phyloP scores from a whole-genome alignment of 2,329 filamentous ascomycete species.

The Dactylellina cionopaga region DNA sequence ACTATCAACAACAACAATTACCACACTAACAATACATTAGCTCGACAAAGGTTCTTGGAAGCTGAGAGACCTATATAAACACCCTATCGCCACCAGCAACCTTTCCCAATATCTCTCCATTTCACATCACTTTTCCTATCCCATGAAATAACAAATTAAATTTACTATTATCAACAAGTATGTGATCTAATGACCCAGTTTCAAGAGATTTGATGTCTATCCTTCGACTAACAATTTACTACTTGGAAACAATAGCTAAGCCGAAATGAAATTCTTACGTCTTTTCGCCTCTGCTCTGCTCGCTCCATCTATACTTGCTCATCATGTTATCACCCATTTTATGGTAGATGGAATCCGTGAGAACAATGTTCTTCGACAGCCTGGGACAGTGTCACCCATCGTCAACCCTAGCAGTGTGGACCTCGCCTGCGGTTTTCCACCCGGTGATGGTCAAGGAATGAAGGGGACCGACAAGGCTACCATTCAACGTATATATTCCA shows the following conservation, averaged over 20 bases:
- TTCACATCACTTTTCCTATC: neutral
- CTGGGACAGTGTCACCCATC: conserved; percentile 36
- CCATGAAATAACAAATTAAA: neutral
- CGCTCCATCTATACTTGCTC: neutral
- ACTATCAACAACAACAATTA: no score
- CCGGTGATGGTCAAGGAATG: conserved; percentile 17
- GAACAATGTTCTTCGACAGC: conserved; percentile 34
- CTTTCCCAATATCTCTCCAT: neutral
- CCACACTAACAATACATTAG: no score
- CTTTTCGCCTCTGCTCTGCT: neutral
- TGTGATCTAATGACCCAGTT: no score
- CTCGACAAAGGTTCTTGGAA: no score
- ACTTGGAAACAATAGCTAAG: no score
- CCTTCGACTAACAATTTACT: neutral
- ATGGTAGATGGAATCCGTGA: conserved; percentile 27
- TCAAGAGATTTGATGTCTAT: no score
- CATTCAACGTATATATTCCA: conserved; percentile 17
- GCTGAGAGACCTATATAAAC: no score
- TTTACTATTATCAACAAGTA: neutral
- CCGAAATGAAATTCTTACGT: neutral
- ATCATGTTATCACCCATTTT: conserved; percentile 35
- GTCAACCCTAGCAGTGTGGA: conserved; percentile 1
- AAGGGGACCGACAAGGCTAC: conserved; percentile 9
- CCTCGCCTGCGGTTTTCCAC: conserved; percentile 29
- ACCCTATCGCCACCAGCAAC: no score